These are phyloP conservation scores for Dactylonectria macrodidyma DNA, from an alignment of 2,329 filamentous ascomycete species.

Conservation along the genomic window DNA sequence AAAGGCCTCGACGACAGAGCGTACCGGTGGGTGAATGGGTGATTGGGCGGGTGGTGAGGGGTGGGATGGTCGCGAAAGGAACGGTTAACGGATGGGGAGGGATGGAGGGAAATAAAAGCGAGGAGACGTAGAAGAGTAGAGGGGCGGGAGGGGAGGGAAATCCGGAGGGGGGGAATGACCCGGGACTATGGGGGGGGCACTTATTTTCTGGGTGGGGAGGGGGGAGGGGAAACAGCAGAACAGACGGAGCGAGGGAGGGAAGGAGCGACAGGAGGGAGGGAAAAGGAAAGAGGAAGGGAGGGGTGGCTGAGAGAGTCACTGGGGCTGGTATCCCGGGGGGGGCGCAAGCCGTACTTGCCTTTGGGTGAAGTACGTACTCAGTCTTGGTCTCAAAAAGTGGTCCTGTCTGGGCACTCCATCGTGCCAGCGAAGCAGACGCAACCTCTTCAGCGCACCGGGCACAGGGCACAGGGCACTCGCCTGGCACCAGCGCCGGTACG, in stretches of 20 bases:
- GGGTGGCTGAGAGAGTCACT: constrained; percentile 50
- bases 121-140: constrained; percentile 46
- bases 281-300: constrained; percentile 37
- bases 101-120: constrained; percentile 49
- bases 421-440: constrained; percentile 46
- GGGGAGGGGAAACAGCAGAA: constrained; percentile 45
- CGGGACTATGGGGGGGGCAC: constrained; percentile 43
- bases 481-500: constrained; percentile 22
- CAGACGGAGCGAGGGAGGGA: constrained; percentile 36
- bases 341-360: constrained; percentile 19
- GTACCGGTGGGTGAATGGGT: constrained; percentile 37
- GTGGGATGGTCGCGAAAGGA: constrained; percentile 39
- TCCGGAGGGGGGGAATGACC: constrained; percentile 46
- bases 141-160: constrained; percentile 48
- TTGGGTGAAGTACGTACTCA: constrained; percentile 7
- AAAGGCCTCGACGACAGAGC: constrained; percentile 47
- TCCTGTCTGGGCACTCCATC: constrained; percentile 43
- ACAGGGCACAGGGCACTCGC: constrained; percentile 23
- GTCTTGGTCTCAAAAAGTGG: constrained; percentile 34
- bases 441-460: constrained; percentile 27
- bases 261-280: constrained; percentile 23
- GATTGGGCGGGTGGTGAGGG: constrained; percentile 49
- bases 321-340: constrained; percentile 37
- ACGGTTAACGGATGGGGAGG: constrained; percentile 46
- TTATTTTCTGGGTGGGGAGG: constrained; percentile 47